phyloP scores from a whole-genome alignment of 805 yeast genomes.

The Pichia ethanolica region DNA sequence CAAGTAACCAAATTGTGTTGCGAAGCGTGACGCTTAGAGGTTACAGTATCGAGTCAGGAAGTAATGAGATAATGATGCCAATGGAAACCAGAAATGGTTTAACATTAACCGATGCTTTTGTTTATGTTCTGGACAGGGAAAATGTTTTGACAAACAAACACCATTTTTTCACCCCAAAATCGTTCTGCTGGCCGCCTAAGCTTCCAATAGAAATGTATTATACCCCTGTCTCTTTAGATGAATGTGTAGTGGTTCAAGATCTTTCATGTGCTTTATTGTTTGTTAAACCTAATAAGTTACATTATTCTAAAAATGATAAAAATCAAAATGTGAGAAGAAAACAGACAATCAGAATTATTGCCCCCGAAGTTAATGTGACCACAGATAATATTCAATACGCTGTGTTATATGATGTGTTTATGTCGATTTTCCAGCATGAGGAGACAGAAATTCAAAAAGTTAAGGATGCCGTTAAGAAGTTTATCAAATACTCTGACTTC shows the following conservation, averaged over 20 bases:
- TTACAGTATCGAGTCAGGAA: constrained; percentile 30
- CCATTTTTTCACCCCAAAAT: constrained; percentile 26
- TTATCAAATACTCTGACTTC: constrained; percentile 22
- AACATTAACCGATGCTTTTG: constrained; percentile 46
- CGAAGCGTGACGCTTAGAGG: constrained; percentile 41
- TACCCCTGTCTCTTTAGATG: constrained; percentile 35
- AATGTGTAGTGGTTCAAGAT: constrained; percentile 42
- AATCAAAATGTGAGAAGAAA: constrained; percentile 6
- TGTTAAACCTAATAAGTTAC: constrained; percentile 46
- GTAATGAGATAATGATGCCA: constrained; percentile 30
- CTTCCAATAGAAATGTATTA: constrained; percentile 57
- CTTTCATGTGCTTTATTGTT: constrained; percentile 44
- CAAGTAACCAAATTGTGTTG: constrained; percentile 53
- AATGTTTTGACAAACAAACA: constrained; percentile 27
- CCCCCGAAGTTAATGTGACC: constrained; percentile 43
- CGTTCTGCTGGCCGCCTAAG: constrained; percentile 56
- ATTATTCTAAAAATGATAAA: constrained; percentile 27
- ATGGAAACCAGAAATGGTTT: constrained; percentile 54
- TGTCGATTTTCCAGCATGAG: constrained; percentile 34
- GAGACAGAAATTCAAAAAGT: constrained; percentile 33
- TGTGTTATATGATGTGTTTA: constrained; percentile 41
- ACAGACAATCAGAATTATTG: constrained; percentile 19
- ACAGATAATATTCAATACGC: constrained; percentile 53
- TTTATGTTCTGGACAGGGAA: constrained; percentile 41
- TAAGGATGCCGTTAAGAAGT: constrained; percentile 30